Base-by-base conservation (phyloP, 805 yeast species). In the Yamadazyma laniorum region DNA sequence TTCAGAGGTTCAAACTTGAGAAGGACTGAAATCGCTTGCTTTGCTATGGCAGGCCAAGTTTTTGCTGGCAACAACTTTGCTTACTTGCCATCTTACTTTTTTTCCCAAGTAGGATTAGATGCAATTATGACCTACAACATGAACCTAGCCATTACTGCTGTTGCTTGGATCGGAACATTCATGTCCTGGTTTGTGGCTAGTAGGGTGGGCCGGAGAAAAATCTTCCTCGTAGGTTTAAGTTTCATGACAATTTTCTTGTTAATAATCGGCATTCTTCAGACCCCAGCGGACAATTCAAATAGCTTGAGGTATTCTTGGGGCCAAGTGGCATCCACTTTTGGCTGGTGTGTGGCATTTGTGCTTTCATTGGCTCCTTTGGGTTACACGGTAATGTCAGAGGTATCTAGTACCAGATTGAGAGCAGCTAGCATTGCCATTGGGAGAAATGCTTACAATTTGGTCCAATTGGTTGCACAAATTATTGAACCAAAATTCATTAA, bases 31-130 rank as follows among this genome's bases (percentile, higher is more conserved):
- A 58, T 75, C 30, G 65, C 75, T 4, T 55, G 67, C 27, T 30
- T 65, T 29, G 59, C 64, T 2, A 73, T 74, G 72, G 46, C 69
- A 28, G 57, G 62, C 29, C 80, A 75, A 53, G 60, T 59, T 35
- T 55, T 65, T 45, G 61, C 72, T 42, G 72, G 78, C 39, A 61
- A 75, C 5, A 56, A 71, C 2, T 64, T 70, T 51, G 61, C 66
- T 51, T 70, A 69, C 22, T 72, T 65, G 50, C 59, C 77, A 28
- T 67, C 79, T 17, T 72, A 73, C 49, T 74, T 75, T 53, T 73
- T 66, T 48, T 53, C 53, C 37, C 73, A 71, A 44, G 77, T 77
- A 28, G 80, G 80, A 30, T 57, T 69, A 47, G 48, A 59, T 13
- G 49, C 51, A 11, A 34, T 47, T 15, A 55, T 44, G 35, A 43